Conservation (phyloP, 345 rosid genomes). For the Eucalyptus erythrocorys region DNA sequence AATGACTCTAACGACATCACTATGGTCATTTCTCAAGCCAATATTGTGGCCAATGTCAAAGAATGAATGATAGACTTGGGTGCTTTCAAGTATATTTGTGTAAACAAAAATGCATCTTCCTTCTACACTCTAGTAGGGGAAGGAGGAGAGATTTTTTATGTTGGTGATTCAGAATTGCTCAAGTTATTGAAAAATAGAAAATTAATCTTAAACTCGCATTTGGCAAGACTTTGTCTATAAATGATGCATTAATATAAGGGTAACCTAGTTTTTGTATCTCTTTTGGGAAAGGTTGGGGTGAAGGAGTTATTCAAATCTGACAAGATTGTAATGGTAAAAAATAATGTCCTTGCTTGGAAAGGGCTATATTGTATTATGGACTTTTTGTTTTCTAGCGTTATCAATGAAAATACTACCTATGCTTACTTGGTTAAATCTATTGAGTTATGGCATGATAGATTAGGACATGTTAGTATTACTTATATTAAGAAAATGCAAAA, state of each 20-base stretch:
- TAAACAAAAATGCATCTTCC: neutral
- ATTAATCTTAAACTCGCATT: neutral
- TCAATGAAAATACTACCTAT: neutral
- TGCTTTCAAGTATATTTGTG: neutral
- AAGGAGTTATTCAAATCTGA: fast-evolving
- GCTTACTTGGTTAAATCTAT: neutral
- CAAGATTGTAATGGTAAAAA: neutral
- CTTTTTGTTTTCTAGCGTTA: neutral
- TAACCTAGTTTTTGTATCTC: neutral
- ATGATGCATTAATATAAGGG: neutral
- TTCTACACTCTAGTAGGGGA: neutral
- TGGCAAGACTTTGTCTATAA: neutral
- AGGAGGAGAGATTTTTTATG: neutral
- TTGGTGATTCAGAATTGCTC: neutral
- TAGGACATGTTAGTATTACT: neutral
- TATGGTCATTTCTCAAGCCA: neutral
- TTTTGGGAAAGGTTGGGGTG: neutral
- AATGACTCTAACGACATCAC: neutral
- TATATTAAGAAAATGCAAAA: neutral
- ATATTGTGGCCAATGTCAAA: neutral
- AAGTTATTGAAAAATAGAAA: neutral
- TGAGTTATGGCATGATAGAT: neutral
- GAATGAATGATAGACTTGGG: neutral
- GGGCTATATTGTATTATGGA: neutral
- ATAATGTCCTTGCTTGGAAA: neutral